Conservation (phyloP, 1,284 basidiomycete genomes). For the Microbotryum scabiosae region DNA sequence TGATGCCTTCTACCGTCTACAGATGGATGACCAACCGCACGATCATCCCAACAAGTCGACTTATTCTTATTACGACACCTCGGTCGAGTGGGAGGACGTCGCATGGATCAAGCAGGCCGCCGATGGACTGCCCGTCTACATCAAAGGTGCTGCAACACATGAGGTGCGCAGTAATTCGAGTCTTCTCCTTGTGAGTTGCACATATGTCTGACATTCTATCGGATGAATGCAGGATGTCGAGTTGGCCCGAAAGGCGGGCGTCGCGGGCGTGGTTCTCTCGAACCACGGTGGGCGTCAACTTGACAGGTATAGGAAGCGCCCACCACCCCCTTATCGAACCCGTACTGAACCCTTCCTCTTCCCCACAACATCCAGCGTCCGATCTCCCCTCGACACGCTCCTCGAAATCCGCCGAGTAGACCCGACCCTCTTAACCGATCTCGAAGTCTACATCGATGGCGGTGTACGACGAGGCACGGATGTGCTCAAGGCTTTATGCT, state of each 20-base stretch:
- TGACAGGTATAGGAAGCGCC: conserved; percentile 52
- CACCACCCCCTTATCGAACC: not conserved
- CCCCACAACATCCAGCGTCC: conserved; percentile 12
- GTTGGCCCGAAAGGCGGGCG: conserved; percentile 49
- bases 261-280: conserved; percentile 41
- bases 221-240: conserved; percentile 58
- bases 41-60: too few relatives aligned
- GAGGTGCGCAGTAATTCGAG: too few relatives aligned
- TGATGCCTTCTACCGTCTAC: not conserved
- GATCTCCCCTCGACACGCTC: conserved; percentile 37
- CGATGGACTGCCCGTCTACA: conserved; percentile 42
- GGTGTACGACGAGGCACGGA: conserved; percentile 79
- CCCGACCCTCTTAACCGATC: conserved; percentile 61
- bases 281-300: conserved; percentile 43
- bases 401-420: conserved; percentile 53
- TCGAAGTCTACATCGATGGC: conserved; percentile 80
- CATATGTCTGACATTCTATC: too few relatives aligned
- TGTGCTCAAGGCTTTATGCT: conserved; percentile 79
- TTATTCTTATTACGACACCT: too few relatives aligned
- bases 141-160: conserved; percentile 41
- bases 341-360: too few relatives aligned
- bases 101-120: conserved; percentile 43
- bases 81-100: conserved; percentile 42
- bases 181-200: too few relatives aligned
- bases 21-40: too few relatives aligned